Evolutionary conservation across 345 rosid genomes (phyloP).

Genomic region (Eucalyptus erythrocorys): DNA sequence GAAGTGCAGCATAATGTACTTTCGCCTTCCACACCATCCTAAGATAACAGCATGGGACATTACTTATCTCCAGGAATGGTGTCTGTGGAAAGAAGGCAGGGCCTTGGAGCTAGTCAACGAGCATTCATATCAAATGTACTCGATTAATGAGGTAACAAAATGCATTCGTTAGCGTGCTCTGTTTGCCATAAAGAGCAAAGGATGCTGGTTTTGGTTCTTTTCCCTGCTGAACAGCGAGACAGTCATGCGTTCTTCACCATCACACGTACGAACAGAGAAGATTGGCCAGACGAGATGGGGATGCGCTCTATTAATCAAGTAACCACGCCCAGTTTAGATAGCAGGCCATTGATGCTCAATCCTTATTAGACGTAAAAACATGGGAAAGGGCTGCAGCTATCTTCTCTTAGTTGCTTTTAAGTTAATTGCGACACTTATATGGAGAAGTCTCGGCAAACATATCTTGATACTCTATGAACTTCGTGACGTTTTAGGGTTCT

Average conservation of each 20-base stretch:
- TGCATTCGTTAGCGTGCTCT: neutral
- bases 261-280: neutral
- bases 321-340: too few species aligned
- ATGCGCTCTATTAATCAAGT: too few species aligned
- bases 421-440: neutral
- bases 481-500: neutral
- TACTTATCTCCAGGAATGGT: neutral
- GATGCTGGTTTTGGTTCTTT: neutral
- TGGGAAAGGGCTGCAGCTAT: too few species aligned
- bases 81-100: neutral
- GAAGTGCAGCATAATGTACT: neutral
- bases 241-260: neutral
- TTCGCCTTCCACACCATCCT: neutral
- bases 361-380: too few species aligned
- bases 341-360: too few species aligned
- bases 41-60: neutral
- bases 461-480: neutral
- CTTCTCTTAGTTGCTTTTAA: neutral
- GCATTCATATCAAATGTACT: neutral
- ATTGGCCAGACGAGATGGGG: neutral
- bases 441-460: neutral
- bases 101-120: neutral
- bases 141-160: neutral
- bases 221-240: neutral
- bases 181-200: constrained; percentile 5